Evolutionary conservation across 148 eudicot species (phyloP).

Genomic region (Fagopyrum esculentum): DNA sequence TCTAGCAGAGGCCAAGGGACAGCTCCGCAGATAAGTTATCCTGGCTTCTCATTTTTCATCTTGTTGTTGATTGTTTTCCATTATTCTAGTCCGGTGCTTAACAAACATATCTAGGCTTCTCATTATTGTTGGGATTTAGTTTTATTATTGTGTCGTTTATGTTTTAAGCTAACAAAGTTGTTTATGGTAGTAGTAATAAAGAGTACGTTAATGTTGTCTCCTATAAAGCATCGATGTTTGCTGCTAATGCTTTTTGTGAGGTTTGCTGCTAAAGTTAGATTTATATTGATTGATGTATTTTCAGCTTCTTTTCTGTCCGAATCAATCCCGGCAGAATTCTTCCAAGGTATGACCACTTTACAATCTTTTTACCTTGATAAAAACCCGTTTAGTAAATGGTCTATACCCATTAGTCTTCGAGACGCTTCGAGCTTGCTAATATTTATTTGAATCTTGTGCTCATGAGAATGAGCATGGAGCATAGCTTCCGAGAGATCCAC

Average conservation of each 20-base stretch:
- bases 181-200: no score
- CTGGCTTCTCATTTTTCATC: neutral
- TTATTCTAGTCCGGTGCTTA: neutral
- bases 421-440: conserved; percentile 30
- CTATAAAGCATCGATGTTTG: no score
- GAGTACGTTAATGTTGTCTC: no score
- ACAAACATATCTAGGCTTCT: neutral
- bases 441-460: no score
- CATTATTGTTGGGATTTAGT: neutral
- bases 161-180: neutral
- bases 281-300: no score
- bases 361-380: conserved; percentile 45
- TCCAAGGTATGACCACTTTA: conserved; percentile 39
- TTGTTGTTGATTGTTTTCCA: neutral
- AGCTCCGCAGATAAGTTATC: conserved; percentile 42
- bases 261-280: no score
- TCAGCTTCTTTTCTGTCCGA: no score
- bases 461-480: no score
- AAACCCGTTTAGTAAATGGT: conserved; percentile 52
- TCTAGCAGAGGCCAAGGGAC: conserved; percentile 34
- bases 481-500: no score
- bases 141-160: neutral
- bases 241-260: no score
- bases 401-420: conserved; percentile 39
- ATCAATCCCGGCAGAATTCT: conserved; percentile 49